These are phyloP conservation scores for Tetraselmis striata DNA, from an alignment of 139 green algal genomes.

Conservation along the genomic window DNA sequence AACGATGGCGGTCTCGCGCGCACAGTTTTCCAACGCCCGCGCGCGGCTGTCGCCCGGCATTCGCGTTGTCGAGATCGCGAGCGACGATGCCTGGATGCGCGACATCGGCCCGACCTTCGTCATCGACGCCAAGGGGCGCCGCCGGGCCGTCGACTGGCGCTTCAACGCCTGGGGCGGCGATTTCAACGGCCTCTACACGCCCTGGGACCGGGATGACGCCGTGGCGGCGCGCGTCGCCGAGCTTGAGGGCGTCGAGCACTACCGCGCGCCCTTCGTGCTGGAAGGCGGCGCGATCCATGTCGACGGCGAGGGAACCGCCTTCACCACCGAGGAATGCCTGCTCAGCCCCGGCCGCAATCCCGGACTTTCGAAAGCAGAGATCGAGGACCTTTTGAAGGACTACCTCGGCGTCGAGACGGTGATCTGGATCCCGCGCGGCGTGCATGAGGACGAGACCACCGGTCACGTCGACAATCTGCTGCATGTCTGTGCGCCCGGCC, in stretches of 20 bases:
- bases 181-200: conserved; percentile 22
- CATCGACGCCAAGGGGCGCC: neutral
- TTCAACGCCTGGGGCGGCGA: conserved; percentile 55
- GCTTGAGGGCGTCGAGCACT: conserved; percentile 7
- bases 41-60: conserved; percentile 7
- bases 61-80: conserved; percentile 16
- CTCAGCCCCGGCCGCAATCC: too few relatives aligned
- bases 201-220: conserved; percentile 19
- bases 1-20: conserved; percentile 24
- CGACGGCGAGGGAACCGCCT: conserved; percentile 24
- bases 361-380: too few relatives aligned
- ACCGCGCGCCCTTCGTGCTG: conserved; percentile 12
- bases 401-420: too few relatives aligned
- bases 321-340: too few relatives aligned
- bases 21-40: conserved; percentile 13
- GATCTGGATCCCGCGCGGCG: too few relatives aligned
- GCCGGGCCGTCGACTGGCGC: conserved; percentile 38
- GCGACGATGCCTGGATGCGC: conserved; percentile 44
- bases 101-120: conserved; percentile 33
- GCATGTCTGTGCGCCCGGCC: too few relatives aligned
- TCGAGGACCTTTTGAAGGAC: too few relatives aligned
- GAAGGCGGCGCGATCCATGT: conserved; percentile 22
- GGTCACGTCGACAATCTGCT: too few relatives aligned
- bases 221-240: conserved; percentile 25
- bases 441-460: too few relatives aligned